Base-by-base conservation (phyloP, 116 monocot species). In the Zostera marina region DNA sequence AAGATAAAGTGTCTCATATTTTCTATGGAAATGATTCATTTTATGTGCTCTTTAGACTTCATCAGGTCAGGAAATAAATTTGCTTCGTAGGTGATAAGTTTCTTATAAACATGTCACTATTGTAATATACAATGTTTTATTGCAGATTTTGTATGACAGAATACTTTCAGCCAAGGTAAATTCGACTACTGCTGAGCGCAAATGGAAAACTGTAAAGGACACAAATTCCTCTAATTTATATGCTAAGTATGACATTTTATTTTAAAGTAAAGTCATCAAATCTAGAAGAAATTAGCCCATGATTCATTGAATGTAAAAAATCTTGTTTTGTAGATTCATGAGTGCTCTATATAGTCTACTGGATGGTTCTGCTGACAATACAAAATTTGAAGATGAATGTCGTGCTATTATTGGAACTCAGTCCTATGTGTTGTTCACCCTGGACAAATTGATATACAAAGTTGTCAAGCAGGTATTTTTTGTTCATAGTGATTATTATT, bases 21-120 rank as follows among this genome's bases (percentile, higher is more conserved):
- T 98, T 98, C 60, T 98, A 98, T 69, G 98, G 90, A 32, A 98
- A 98, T 77, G 98, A 98, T 73, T 86, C 89, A 11, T 98, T 98
- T 60, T 98, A 83, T 68, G 76, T 90, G 8, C 79, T 98, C 43
- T 86, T 90, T 70, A 80, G 98, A 68, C 83, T 98, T 48, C 90
- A 98, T 64, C 98, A 98, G 81, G 98, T 86, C 17, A 63, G 44
- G 21, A 3, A 17, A 38, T 41, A n/a, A 32, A 32, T 32, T 32
- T 32, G 26, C 26, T 32, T 5, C 0, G 32, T 45, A 45, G 14
- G 5, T 11, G 2, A 45, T 45, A 45, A 45, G 44, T 45, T 14
- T 45, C 3, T 45, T 2, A 2, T 45, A 14, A 45, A 45, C 14
- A 45, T 45, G 12, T 46, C 0, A 8, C 40, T 5, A 15, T 15